Evolutionary conservation across 2,329 filamentous ascomycete genomes (phyloP).

Genomic region (Fusarium sp.): DNA sequence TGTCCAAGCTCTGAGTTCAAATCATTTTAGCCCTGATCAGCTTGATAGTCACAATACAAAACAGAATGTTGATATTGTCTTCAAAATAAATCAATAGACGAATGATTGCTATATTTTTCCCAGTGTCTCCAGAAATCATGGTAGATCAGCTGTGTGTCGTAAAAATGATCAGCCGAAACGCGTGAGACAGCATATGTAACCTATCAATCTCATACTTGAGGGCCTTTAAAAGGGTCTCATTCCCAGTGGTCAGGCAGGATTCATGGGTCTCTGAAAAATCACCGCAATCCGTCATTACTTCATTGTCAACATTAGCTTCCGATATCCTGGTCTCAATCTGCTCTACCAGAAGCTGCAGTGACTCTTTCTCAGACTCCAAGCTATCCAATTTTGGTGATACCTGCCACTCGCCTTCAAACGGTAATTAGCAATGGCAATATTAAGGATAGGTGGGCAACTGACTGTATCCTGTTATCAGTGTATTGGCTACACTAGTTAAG

Average conservation of each 20-base stretch:
- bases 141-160: neutral
- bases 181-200: slow-evolving; percentile 16
- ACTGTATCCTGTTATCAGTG: slow-evolving; percentile 9
- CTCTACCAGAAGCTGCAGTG: neutral
- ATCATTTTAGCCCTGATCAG: no score
- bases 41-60: no score
- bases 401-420: neutral
- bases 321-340: neutral
- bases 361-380: neutral
- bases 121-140: no score
- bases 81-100: no score
- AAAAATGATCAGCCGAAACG: slow-evolving; percentile 4
- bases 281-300: slow-evolving; percentile 20
- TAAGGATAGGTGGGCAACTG: neutral
- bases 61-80: no score
- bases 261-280: slow-evolving; percentile 7
- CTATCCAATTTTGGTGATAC: neutral
- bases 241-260: neutral
- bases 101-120: no score
- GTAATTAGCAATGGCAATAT: neutral
- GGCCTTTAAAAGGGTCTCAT: slow-evolving; percentile 1
- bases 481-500: slow-evolving; percentile 4
- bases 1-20: no score
- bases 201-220: slow-evolving; percentile 24
- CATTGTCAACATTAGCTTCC: slow-evolving; percentile 1